phyloP scores from a whole-genome alignment of 352 stramenopile species.

The Peronospora farinosa region DNA sequence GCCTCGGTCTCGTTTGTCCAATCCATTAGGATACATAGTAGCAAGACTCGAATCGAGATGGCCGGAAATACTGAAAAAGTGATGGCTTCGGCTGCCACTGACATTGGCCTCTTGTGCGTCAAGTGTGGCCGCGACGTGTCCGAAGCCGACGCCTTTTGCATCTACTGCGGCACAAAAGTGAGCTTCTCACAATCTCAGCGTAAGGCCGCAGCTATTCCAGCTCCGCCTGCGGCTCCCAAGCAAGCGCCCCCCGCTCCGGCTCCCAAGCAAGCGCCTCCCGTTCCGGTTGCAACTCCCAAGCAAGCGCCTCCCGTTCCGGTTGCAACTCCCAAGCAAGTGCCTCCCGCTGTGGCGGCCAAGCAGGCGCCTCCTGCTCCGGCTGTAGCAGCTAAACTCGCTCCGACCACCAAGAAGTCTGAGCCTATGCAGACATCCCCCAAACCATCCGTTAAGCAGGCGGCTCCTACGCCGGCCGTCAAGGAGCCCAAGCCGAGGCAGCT shows the following conservation, averaged over 20 bases:
- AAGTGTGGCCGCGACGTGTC: slow-evolving; percentile 74
- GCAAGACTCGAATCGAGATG: slow-evolving; percentile 33
- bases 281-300: slow-evolving; percentile 6
- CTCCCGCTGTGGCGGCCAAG: slow-evolving; percentile 6
- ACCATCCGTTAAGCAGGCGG: slow-evolving; percentile 7
- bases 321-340: background rate
- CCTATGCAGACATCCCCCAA: slow-evolving; percentile 6
- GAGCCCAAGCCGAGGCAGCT: slow-evolving; percentile 8
- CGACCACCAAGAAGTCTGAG: slow-evolving; percentile 3
- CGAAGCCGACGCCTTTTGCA: slow-evolving; percentile 75
- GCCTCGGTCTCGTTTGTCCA: slow-evolving; percentile 23
- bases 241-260: background rate
- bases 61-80: slow-evolving; percentile 63
- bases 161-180: slow-evolving; percentile 85
- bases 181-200: slow-evolving; percentile 55
- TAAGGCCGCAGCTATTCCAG: slow-evolving; percentile 20
- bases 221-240: slow-evolving; percentile 10
- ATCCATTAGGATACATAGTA: slow-evolving; percentile 10
- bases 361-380: background rate
- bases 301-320: background rate
- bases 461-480: slow-evolving; percentile 8
- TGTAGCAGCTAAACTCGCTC: too few species aligned
- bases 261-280: background rate
- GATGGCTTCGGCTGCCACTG: slow-evolving; percentile 25
- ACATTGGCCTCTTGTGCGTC: slow-evolving; percentile 48